Base-by-base conservation (phyloP, 495 filamentous ascomycete genomes). In the Saxophila tyrrhenica region DNA sequence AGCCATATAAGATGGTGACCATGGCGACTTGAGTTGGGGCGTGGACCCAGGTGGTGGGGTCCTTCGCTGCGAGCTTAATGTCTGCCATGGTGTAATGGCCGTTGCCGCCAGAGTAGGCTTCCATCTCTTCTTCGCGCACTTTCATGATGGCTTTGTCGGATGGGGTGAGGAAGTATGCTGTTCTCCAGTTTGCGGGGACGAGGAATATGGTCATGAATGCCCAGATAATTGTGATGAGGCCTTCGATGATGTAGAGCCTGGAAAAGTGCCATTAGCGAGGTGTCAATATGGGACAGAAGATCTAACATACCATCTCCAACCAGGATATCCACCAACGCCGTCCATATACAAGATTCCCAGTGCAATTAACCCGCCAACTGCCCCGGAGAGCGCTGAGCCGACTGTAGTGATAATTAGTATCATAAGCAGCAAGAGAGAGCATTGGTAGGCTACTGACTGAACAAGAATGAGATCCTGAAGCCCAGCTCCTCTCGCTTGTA, bases 221-320 rank as follows among this genome's bases (percentile, higher is more conserved):
- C 35, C 64, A 59, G 15, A 62, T 52, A 35, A 72, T 53, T 10
- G 69, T 71, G 23, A 67, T 65, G 10, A 65, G 47, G 20, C 70
- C 69, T 59, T 72, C 69, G 39, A 72, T 64, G 41, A 72, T 67
- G 41, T 69, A 72, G 13, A 70, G 48, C 68, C 69, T 71, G 41
- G 39, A 11, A n/a, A 2, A 32, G 8, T 32, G 29, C 44, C 0
- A 21, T 24, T 23, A 44, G 23, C 17, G 21, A 43, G 8, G 16
- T 2, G 48, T 35, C 48, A 23, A 7, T 11, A 20, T 19, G 16
- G 15, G 50, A 2, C 8, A 39, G 10, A 21, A 41, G 10, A 38
- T 16, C 17, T 20, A 39, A 53, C 59, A 49, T 39, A 71, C 65
- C 69, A 72, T 47, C 59, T 35, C 51, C 59, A 62, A 8, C 59